Evolutionary conservation across 345 rosid genomes (phyloP).

Genomic region (Salix purpurea): DNA sequence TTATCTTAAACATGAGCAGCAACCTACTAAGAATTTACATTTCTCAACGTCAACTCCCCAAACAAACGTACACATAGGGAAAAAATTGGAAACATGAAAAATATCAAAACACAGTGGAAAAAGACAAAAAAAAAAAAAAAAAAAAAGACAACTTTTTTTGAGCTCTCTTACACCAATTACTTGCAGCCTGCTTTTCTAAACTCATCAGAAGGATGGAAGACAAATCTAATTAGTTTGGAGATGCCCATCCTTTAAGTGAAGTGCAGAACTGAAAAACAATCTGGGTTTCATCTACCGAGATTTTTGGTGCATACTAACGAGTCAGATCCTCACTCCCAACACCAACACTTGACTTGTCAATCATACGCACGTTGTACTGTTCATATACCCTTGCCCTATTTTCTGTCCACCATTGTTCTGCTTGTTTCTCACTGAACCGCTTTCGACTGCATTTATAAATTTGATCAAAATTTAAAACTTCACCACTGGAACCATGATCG

Average conservation of each 20-base stretch:
- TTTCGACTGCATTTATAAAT: slow-evolving; percentile 64
- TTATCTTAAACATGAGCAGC: slow-evolving; percentile 22
- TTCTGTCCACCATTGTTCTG: slow-evolving; percentile 97
- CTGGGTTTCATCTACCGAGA: slow-evolving; percentile 30
- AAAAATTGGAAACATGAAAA: slow-evolving; percentile 19
- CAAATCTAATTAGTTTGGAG: slow-evolving; percentile 26
- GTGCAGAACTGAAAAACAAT: slow-evolving; percentile 20
- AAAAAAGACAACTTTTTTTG: slow-evolving; percentile 20
- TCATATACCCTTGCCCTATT: slow-evolving; percentile 84
- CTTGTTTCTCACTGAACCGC: slow-evolving; percentile 89
- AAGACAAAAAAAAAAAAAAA: background rate
- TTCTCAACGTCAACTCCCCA: slow-evolving; percentile 42
- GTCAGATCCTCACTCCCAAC: slow-evolving; percentile 70
- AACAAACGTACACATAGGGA: slow-evolving; percentile 25
- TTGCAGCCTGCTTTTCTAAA: slow-evolving; percentile 19
- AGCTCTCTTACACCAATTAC: slow-evolving; percentile 16
- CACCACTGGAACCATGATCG: background rate
- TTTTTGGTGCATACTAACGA: slow-evolving; percentile 31
- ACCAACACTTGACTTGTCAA: slow-evolving; percentile 76
- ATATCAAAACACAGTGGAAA: background rate
- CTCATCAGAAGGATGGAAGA: slow-evolving; percentile 18
- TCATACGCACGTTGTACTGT: slow-evolving; percentile 76
- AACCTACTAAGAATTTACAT: slow-evolving; percentile 59
- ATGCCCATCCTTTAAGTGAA: slow-evolving; percentile 19
- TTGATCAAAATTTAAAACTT: background rate